Base-by-base conservation (phyloP, 2,329 filamentous ascomycete species). In the Taxawa tesnikishii region DNA sequence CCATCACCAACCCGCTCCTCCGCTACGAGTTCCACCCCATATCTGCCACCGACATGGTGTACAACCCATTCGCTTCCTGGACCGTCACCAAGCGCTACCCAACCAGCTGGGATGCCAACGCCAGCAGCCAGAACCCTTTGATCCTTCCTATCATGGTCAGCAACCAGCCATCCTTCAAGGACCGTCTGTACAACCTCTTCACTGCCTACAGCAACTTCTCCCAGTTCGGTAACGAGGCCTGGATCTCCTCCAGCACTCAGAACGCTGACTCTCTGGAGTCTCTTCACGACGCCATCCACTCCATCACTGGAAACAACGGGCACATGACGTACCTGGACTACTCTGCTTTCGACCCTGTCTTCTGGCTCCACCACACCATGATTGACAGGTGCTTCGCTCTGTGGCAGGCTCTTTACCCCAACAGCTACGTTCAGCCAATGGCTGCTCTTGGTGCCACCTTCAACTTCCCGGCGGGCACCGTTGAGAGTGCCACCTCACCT, bases 341-440 rank as follows among this genome's bases (percentile, higher is more conserved):
- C 43, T 80, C 82, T 2, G 71, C 79, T 0, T 92, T 83, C 49
- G 83, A 92, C 48, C 83, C 83, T 0, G 59, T 83, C 9, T 87
- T 88, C 55, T 82, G 79, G 56, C 57, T 88, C 6, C 81, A 88
- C 46, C 83, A 88, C 45, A 40, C 43, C 40, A 85, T 81, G 54
- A 69, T 84, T 6, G 83, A 92, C 47, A 72, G 83, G 3, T 55
- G 82, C 16, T 73, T 84, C 40, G 73, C 81, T 18, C 68, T 92
- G 38, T 90, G 81, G 81, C 81, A 90, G 57, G 62, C 67, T 1
- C 54, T 90, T 10, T 70, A 90, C 41, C 79, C 79, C 0, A 59
- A 73, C 13, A 69, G 69, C 16, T 88, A 76, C 58, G 68, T 84
- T 4, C 57, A 64, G 14, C 67, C 75, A 1, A 66, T 70, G 38